Evolutionary conservation across 495 filamentous ascomycete genomes (phyloP), one percentile per base, ranked within the genome.

Genomic region (Entonaema liquescens): DNA sequence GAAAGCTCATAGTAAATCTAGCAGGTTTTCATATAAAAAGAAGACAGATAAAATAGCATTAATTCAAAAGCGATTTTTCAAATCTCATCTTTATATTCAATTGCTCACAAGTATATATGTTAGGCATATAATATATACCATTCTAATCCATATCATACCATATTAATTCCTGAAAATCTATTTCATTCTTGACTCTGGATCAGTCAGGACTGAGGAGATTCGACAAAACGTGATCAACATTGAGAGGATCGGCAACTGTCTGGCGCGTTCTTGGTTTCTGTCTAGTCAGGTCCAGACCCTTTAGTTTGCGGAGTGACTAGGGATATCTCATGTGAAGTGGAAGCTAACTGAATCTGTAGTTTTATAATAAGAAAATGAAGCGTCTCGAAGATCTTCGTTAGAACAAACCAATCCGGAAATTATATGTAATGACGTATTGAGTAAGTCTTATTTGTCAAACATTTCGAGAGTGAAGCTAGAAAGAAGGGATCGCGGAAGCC

Each of bases 231-330:
- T 17, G 17, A 52, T 49, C 11, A 52, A 26, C n/a, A 26, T 26
- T 21, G 25, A 33, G 25, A 44, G 5, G 35, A 21, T 55, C 19
- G 25, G 9, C n/a, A 44, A 23, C n/a, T 42, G 35, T 52, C 5
- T 57, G 53, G 36, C 12, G 28, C 19, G 31, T 19, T 8, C 62
- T 65, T 65, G 36, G 6, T 15, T 31, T 50, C 12, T 21, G 23
- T 9, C 25, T 61, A 67, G 49, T 55, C 12, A 42, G 36, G 35
- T 31, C 64, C 36, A 55, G 64, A 60, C 49, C 58, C 49, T 61
- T 23, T 49, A 50, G 57, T 61, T 3, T 67, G 50, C 36, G 57
- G 57, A 56, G 53, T 19, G 33, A 49, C 21, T 52, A 40, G 55
- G 54, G 54, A 29, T 21, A 59, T 61, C 47, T 36, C 33, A 19